Base-by-base conservation (phyloP, 306 rosid species). In the Rosa lucieae region DNA sequence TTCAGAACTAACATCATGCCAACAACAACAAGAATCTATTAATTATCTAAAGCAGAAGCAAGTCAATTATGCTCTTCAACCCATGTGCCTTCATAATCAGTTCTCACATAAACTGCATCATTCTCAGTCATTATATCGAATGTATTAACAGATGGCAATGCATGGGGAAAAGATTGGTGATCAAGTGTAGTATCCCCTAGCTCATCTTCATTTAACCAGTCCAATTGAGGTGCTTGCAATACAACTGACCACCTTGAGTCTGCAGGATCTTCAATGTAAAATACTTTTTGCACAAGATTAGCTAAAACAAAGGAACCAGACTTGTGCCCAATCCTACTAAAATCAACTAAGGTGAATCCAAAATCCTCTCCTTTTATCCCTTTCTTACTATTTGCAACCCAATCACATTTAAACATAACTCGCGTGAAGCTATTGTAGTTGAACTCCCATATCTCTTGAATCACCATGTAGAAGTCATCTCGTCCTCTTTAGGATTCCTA, bases 401-500 rank as follows among this genome's bases (percentile, higher is more conserved):
- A 75, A 56, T 75, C 69, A 75, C 68, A 59, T 6, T 43, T 39
- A 59, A 75, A 58, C 1, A 75, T 13, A 0, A 13, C 18, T 1
- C 3, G 6, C 13, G 1, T 56, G 6, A 75, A 43, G 1, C 0
- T 13, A 0, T 8, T 26, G 56, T 56, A 75, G 40, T 59, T 23
- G 1, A 75, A 6, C 20, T 59, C 78, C 43, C 39, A 75, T 5
- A 75, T 75, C 65, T 75, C 70, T 37, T 59, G 55, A 9, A 59
- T 75, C 39, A 59, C 70, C 21, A 56, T 42, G n/a, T 75, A 75
- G 11, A 17, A 20, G 42, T 58, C 39, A 75, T 75, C 6, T 75
- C 43, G 0, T 1, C 21, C 0, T 35, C 20, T 0, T 58, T 8
- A 17, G 10, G 39, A 39, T 77, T 77, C 35, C 35, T 32, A 32